Conservation (phyloP, 495 filamentous ascomycete genomes). For the Extremus antarcticus region DNA sequence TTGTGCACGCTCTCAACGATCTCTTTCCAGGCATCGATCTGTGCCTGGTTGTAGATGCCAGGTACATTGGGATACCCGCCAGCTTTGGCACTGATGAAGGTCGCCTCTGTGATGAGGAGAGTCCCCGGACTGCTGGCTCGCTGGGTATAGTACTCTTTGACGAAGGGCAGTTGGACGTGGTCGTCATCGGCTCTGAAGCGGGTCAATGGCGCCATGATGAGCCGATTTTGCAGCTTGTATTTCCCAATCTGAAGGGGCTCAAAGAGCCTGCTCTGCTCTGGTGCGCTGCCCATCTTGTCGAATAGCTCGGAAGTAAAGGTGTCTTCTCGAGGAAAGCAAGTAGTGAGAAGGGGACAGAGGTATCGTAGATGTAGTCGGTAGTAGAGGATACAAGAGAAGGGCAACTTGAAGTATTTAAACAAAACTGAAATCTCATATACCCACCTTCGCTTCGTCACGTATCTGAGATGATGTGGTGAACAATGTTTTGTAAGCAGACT, state of each 20-base stretch:
- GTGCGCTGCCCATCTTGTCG: neutral
- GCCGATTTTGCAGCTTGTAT: constrained; percentile 11
- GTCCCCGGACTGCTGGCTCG: constrained; percentile 49
- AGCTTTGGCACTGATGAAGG: constrained; percentile 47
- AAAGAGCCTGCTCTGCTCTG: constrained; percentile 17
- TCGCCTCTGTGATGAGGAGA: constrained; percentile 54
- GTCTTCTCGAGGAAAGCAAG: too few relatives aligned
- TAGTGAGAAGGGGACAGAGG: too few relatives aligned
- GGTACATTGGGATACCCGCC: constrained; percentile 47
- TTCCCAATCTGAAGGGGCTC: constrained; percentile 15
- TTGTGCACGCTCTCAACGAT: constrained; percentile 58
- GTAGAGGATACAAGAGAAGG: neutral
- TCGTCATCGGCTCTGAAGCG: constrained; percentile 28
- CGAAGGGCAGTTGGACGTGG: constrained; percentile 34
- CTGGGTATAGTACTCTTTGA: constrained; percentile 50
- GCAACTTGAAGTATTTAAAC: too few relatives aligned
- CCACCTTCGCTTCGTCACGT: too few relatives aligned
- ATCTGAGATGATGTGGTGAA: too few relatives aligned
- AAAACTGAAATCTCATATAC: too few relatives aligned
- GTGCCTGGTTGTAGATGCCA: constrained; percentile 50
- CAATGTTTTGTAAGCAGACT: too few relatives aligned
- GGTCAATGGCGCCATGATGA: constrained; percentile 21
- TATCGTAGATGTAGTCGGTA: too few relatives aligned
- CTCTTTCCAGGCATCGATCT: constrained; percentile 51
- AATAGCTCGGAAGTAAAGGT: neutral